phyloP scores from a whole-genome alignment of 2,329 filamentous ascomycete species.

The Beauveria sp. region DNA sequence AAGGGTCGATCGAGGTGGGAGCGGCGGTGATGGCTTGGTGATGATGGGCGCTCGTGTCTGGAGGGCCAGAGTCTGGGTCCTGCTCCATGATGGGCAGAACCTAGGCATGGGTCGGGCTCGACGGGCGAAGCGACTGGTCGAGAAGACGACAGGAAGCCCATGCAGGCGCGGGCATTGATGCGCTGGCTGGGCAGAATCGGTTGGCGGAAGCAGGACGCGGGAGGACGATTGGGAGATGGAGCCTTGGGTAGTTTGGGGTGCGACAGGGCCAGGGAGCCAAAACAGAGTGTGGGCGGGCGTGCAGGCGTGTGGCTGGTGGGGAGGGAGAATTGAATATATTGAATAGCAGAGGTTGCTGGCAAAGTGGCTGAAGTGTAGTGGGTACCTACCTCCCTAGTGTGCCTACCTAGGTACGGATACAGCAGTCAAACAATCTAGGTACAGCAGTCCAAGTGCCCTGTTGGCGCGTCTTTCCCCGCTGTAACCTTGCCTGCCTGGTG shows the following conservation, averaged over 20 bases:
- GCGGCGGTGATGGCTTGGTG: conserved; percentile 15
- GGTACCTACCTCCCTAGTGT: not conserved
- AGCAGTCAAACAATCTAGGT: not conserved
- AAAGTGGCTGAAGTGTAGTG: not conserved
- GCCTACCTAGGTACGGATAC: not conserved
- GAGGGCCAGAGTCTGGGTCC: conserved; percentile 18
- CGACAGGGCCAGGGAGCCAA: conserved; percentile 4
- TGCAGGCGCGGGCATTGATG: conserved; percentile 24
- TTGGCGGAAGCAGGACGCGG: conserved; percentile 3
- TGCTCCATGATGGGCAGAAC: conserved; percentile 38
- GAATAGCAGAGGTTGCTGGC: not conserved
- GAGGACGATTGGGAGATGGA: conserved; percentile 11
- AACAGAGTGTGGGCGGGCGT: not conserved
- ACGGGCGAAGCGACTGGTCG: conserved; percentile 34
- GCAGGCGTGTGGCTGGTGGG: conserved; percentile 6
- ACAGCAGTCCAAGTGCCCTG: not conserved
- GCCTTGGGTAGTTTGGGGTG: conserved; percentile 9
- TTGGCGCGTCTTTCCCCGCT: not conserved
- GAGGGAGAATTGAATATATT: not conserved
- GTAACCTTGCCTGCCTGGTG: not conserved
- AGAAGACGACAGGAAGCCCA: conserved; percentile 31
- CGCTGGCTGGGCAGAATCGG: conserved; percentile 8
- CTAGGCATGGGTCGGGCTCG: conserved; percentile 37
- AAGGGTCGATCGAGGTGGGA: conserved; percentile 6
- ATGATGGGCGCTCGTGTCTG: conserved; percentile 15